Base-by-base conservation (phyloP, 2,329 filamentous ascomycete genomes). In the Colletotrichum magnum region DNA sequence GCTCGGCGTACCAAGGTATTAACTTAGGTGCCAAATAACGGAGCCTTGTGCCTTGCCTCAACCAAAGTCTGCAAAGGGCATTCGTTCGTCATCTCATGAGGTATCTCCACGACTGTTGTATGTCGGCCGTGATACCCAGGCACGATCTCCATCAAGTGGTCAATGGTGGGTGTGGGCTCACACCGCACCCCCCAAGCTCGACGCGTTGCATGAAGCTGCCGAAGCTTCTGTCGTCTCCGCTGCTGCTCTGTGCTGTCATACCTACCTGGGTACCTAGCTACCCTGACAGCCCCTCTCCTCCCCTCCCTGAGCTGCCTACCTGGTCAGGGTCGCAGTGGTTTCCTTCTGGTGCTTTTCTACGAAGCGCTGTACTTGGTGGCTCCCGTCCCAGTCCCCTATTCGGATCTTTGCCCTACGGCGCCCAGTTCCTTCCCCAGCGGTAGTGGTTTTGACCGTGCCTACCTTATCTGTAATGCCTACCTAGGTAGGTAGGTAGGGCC, bases 161-260 rank as follows among this genome's bases (percentile, higher is more conserved):
- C 32, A 36, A 36, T 4, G 32, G 32, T 12, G 32, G 32, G 32
- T 10, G 7, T 36, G 32, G 32, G 3, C 47, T 12, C 21, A 18
- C 32, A 43, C 36, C 36, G 13, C 18, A 39, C 21, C n/a, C 45
- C 41, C 48, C 41, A 32, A 66, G 64, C 64, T 58, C 52, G 50
- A 54, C 58, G 61, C 50, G 45, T 41, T 48, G 66, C 66, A 60
- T 66, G 62, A 69, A 66, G 66, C 66, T 69, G 24, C 62, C 66
- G 66, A 69, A 65, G 66, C 66, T 69, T 69, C 62, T 60, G 66
- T 69, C 62, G 66, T 69, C 62, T 69, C 66, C 54, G 61, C 45
- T 18, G 45, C 18, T 18, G 16, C 45, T n/a, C 18, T 15, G 52
- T 47, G 48, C 58, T 64, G 64, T 53, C 45, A 57, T 43, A 66